These are phyloP conservation scores for Staphylotrichum longicolle DNA, from an alignment of 495 filamentous ascomycete genomes.

Conservation along the genomic window DNA sequence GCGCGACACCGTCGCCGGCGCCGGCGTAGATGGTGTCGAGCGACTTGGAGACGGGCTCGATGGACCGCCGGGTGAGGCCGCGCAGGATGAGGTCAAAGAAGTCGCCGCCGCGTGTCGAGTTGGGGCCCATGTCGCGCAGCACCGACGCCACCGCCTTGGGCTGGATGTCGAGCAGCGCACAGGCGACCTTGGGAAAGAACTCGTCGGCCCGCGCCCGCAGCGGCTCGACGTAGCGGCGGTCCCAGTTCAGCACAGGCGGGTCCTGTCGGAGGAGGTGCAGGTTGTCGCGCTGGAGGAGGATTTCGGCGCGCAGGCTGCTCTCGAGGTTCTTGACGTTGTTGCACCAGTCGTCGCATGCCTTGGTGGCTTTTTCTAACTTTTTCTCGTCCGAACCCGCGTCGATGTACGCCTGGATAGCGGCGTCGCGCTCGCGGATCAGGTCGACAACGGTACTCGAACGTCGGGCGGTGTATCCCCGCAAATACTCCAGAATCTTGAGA, in stretches of 20 bases:
- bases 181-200: constrained; percentile 51
- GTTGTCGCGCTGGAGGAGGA: constrained; percentile 46
- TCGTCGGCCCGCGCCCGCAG: constrained; percentile 52
- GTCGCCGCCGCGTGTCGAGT: constrained; percentile 36
- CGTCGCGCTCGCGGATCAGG: constrained; percentile 22
- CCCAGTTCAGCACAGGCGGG: constrained; percentile 57
- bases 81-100: constrained; percentile 39
- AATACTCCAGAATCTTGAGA: constrained; percentile 26
- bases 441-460: constrained; percentile 30
- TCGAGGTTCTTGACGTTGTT: constrained; percentile 14
- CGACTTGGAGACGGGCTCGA: constrained; percentile 23
- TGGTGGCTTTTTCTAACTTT: not conserved
- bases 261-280: constrained; percentile 40
- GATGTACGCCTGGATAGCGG: constrained; percentile 11
- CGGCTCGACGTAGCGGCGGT: constrained; percentile 56
- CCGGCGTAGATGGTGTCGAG: constrained; percentile 40
- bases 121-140: constrained; percentile 37
- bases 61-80: constrained; percentile 21
- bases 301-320: constrained; percentile 24
- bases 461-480: constrained; percentile 28
- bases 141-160: constrained; percentile 39
- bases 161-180: constrained; percentile 47
- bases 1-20: constrained; percentile 42
- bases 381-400: constrained; percentile 1
- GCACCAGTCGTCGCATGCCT: constrained; percentile 9